Conservation (phyloP, 371 early-diverging fungal genomes). For the Lichtheimia ornata region DNA sequence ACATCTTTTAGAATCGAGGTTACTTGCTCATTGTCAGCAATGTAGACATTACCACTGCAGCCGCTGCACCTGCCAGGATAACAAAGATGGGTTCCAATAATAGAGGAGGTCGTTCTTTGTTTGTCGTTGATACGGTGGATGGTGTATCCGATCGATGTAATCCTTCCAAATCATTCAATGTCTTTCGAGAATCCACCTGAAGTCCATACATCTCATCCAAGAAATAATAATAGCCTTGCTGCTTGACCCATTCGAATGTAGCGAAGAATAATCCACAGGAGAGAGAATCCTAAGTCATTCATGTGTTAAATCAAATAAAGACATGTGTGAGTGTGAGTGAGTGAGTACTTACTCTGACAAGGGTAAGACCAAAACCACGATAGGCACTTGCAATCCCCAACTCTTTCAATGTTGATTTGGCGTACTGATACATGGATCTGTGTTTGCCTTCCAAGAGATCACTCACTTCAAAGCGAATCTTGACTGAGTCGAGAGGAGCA, state of each 20-base stretch:
- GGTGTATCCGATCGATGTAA: constrained; percentile 25
- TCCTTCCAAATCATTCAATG: constrained; percentile 30
- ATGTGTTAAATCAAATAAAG: not conserved
- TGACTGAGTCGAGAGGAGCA: constrained; percentile 74
- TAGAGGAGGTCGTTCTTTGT: constrained; percentile 47
- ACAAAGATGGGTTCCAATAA: constrained; percentile 70
- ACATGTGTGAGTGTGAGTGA: no score
- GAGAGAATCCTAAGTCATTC: constrained; percentile 56
- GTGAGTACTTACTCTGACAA: constrained; percentile 53
- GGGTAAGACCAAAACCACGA: constrained; percentile 68
- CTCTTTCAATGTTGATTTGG: constrained; percentile 62
- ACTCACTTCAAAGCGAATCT: constrained; percentile 74
- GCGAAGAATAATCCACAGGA: constrained; percentile 80
- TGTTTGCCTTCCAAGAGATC: constrained; percentile 77
- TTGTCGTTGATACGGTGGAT: constrained; percentile 8
- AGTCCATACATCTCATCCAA: constrained; percentile 60
- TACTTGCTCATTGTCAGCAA: no score
- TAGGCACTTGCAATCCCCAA: constrained; percentile 68
- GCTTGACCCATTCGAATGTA: constrained; percentile 76
- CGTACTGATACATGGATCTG: constrained; percentile 69
- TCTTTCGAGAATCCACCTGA: constrained; percentile 45
- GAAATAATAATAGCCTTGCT: constrained; percentile 65
- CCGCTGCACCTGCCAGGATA: constrained; percentile 70
- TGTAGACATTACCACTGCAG: constrained; percentile 54
- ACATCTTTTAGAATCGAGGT: no score